Conservation (phyloP, 2,329 filamentous ascomycete genomes). For the Cladobotryum protrusum region DNA sequence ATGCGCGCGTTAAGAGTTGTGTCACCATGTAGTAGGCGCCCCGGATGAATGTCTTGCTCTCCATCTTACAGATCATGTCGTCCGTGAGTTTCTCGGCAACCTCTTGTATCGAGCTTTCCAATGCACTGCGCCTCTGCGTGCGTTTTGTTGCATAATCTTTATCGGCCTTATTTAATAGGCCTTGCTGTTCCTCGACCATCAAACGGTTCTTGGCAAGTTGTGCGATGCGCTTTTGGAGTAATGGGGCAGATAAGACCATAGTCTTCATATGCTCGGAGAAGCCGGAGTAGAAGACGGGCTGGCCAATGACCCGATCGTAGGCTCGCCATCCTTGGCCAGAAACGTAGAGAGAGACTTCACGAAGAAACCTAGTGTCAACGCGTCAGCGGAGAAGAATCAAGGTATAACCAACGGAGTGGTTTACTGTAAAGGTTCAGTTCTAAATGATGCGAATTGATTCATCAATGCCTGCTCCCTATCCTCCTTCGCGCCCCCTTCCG, state of each 20-base stretch:
- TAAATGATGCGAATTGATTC: conserved; percentile 81
- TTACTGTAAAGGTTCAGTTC: conserved; percentile 58
- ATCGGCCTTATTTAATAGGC: conserved; percentile 53
- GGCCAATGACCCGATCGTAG: conserved; percentile 84
- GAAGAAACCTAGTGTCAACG: conserved; percentile 63
- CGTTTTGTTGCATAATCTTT: conserved; percentile 46
- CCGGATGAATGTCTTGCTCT: conserved; percentile 86
- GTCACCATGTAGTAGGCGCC: conserved; percentile 85
- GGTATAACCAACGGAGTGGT: conserved; percentile 13
- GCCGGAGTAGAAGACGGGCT: conserved; percentile 87
- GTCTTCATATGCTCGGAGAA: conserved; percentile 88
- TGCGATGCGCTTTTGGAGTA: conserved; percentile 67
- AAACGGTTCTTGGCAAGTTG: conserved; percentile 72
- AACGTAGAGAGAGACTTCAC: conserved; percentile 88
- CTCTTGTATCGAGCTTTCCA: conserved; percentile 69
- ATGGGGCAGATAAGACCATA: conserved; percentile 65
- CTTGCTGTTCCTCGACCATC: conserved; percentile 69
- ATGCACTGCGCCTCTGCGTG: conserved; percentile 51
- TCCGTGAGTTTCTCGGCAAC: conserved; percentile 84
- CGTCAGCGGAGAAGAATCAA: conserved; percentile 12
- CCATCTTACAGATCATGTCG: conserved; percentile 98
- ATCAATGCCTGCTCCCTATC: conserved; percentile 63
- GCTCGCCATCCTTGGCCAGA: conserved; percentile 92
- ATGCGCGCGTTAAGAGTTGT: conserved; percentile 84
- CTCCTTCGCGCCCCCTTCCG: conserved; percentile 39